Evolutionary conservation across 2,329 filamentous ascomycete species (phyloP).

Genomic region (Beauveria varroae): DNA sequence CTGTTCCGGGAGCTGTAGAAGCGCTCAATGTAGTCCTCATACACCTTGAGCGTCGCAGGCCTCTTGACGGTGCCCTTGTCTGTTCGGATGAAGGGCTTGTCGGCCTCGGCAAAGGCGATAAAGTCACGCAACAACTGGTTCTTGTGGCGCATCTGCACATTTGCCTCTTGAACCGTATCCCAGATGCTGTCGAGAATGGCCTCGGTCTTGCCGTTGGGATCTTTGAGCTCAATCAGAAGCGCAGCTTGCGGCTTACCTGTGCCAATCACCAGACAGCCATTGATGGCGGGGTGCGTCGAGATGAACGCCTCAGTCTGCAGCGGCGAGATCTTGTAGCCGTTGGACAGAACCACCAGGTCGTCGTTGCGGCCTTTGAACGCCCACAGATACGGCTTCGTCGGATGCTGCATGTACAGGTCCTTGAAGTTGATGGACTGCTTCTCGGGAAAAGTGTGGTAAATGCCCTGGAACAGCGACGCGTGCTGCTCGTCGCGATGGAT

Average conservation of each 20-base stretch:
- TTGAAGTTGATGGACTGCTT: constrained; percentile 22
- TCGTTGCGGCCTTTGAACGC: constrained; percentile 23
- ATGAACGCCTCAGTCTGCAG: constrained; percentile 23
- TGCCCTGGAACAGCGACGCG: constrained; percentile 22
- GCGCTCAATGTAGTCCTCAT: constrained; percentile 37
- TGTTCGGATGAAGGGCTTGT: constrained; percentile 36
- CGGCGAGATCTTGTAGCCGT: constrained; percentile 25
- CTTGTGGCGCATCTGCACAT: constrained; percentile 31
- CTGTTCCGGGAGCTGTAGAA: constrained; percentile 28
- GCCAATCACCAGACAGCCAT: constrained; percentile 21
- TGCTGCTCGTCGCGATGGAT: constrained; percentile 22
- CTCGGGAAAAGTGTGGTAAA: constrained; percentile 26
- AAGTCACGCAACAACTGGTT: constrained; percentile 34
- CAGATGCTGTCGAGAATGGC: constrained; percentile 35
- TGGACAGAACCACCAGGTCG: constrained; percentile 23
- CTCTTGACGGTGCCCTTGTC: constrained; percentile 39
- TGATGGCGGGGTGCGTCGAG: constrained; percentile 19
- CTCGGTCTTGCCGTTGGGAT: constrained; percentile 14
- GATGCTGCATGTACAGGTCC: constrained; percentile 23
- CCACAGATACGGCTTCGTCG: constrained; percentile 21
- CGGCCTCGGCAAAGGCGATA: constrained; percentile 31
- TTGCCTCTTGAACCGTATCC: constrained; percentile 35
- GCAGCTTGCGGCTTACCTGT: constrained; percentile 21
- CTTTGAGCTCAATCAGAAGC: constrained; percentile 22
- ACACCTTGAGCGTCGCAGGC: constrained; percentile 30